These are phyloP conservation scores for Calycina marina DNA, from an alignment of 2,329 filamentous ascomycete species.

Conservation along the genomic window DNA sequence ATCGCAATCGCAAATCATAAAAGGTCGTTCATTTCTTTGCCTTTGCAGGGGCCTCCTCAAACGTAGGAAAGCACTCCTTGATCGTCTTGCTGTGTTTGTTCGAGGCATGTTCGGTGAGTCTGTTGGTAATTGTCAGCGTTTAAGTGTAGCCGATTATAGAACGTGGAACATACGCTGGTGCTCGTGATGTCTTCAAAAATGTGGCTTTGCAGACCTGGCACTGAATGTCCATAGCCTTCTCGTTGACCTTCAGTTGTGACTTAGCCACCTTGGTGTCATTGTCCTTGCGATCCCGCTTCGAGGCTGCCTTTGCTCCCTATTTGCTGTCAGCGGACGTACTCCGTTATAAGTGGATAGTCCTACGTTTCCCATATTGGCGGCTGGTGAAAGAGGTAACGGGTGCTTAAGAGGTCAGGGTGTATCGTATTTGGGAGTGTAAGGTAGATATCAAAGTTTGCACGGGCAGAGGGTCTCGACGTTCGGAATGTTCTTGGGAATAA, in stretches of 20 bases:
- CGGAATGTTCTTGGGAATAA: too few species aligned
- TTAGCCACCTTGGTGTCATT: conserved; percentile 44
- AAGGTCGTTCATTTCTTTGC: background rate
- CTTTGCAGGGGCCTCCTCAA: conserved; percentile 12
- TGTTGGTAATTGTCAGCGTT: conserved; percentile 17
- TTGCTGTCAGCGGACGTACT: conserved; percentile 2
- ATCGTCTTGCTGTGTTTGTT: conserved; percentile 68
- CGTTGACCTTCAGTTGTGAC: conserved; percentile 59
- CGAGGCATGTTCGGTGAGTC: conserved; percentile 52
- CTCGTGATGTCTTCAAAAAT: conserved; percentile 65
- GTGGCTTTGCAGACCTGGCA: conserved; percentile 65
- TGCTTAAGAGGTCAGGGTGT: too few species aligned
- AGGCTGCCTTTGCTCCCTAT: conserved; percentile 50
- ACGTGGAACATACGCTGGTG: conserved; percentile 41
- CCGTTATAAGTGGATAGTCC: background rate
- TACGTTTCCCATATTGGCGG: conserved; percentile 19
- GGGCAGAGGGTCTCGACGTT: too few species aligned
- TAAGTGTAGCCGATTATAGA: background rate
- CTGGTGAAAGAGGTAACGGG: background rate
- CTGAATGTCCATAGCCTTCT: conserved; percentile 60
- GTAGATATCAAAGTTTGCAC: too few species aligned
- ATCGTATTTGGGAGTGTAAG: too few species aligned
- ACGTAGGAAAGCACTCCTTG: conserved; percentile 54
- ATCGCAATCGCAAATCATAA: background rate
- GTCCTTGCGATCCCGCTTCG: conserved; percentile 59